Evolutionary conservation across 495 filamentous ascomycete species (phyloP), one percentile per base, ranked within the genome.

Genomic region (Penicillium soppii): DNA sequence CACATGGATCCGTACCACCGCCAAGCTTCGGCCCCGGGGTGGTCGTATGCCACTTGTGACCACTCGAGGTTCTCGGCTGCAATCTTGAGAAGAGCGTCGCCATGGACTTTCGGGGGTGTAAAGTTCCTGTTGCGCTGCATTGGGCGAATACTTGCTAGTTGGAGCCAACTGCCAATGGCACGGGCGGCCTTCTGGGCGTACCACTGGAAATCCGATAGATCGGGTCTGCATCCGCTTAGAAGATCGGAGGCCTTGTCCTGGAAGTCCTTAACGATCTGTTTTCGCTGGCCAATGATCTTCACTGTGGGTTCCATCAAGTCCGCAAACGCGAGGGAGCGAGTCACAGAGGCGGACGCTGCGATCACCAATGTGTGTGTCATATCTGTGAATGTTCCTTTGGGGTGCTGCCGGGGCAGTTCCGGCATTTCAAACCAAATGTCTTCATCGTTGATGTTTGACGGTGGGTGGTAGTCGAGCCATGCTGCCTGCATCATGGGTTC

Each of bases 1-100:
- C 68, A 77, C 23, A 72, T 57, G 1, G 56, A 61, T 3, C 61
- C 64, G 29, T 70, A 67, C 74, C 74, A 77, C 7, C 47, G 57
- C 71, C 70, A 79, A 0, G 59, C 41, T n/a, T 36, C 20, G 17
- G 51, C 56, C 2, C 56, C 53, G 9, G 61, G 62, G 29, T 74
- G 57, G 21, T 30, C 54, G 27, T 53, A 55, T 7, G 54, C 45
- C 20, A 62, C 48, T 12, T 65, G 55, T 1, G 58, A 33, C 8
- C 40, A 57, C 15, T 64, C 42, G 9, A 74, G 58, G 20, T 69
- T 62, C 38, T 69, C 57, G 1, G 62, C 62, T 10, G 70, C 62
- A 13, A 73, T 45, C 17, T 54, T 47, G 40, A 71, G 59, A 35
- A 70, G 61, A 7, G 38, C 47, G 27, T 67, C 58, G 6, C 55